These are phyloP conservation scores for Casaregolazyma lundiana DNA, from an alignment of 1,139 yeast species.

Conservation along the genomic window DNA sequence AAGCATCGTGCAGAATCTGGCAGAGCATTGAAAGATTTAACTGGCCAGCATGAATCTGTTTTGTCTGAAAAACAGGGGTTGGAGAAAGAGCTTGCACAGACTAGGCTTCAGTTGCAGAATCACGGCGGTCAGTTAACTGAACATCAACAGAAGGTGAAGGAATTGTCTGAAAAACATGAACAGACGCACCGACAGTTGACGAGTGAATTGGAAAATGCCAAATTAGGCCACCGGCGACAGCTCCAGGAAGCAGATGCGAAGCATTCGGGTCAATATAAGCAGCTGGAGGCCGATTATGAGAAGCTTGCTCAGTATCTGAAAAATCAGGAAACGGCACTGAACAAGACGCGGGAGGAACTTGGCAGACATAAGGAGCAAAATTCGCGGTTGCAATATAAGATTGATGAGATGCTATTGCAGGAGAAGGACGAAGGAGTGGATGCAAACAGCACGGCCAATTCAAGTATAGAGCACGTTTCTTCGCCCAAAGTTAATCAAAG, in stretches of 20 bases:
- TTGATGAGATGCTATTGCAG: slow-evolving; percentile 56
- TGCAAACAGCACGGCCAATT: slow-evolving; percentile 29
- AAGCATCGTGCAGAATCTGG: slow-evolving; percentile 11
- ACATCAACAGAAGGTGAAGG: slow-evolving; percentile 35
- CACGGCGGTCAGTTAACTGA: slow-evolving; percentile 15
- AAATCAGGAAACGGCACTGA: slow-evolving; percentile 71
- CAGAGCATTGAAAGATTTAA: slow-evolving; percentile 10
- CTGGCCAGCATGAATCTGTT: slow-evolving; percentile 4
- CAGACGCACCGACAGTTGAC: slow-evolving; percentile 13
- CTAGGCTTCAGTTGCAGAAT: slow-evolving; percentile 17
- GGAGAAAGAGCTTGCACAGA: slow-evolving; percentile 15
- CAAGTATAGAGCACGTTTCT: slow-evolving; percentile 11
- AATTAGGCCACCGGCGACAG: slow-evolving; percentile 8
- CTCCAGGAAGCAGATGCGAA: slow-evolving; percentile 12
- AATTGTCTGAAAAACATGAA: slow-evolving; percentile 17
- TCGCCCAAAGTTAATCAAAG: slow-evolving; percentile 50
- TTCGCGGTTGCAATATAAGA: slow-evolving; percentile 55
- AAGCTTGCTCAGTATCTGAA: slow-evolving; percentile 68
- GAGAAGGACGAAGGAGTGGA: slow-evolving; percentile 38
- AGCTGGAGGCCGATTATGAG: slow-evolving; percentile 53
- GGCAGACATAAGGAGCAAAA: slow-evolving; percentile 53
- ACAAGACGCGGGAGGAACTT: slow-evolving; percentile 67
- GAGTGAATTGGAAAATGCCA: slow-evolving; percentile 8
- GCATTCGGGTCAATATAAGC: slow-evolving; percentile 14
- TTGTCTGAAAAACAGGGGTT: slow-evolving; percentile 8